Percentiles rank a stretch among this genome's conserved stretches.
These are phyloP conservation scores for Silybum marianum DNA, from an alignment of 129 eudicot species.

Conservation along the genomic window DNA sequence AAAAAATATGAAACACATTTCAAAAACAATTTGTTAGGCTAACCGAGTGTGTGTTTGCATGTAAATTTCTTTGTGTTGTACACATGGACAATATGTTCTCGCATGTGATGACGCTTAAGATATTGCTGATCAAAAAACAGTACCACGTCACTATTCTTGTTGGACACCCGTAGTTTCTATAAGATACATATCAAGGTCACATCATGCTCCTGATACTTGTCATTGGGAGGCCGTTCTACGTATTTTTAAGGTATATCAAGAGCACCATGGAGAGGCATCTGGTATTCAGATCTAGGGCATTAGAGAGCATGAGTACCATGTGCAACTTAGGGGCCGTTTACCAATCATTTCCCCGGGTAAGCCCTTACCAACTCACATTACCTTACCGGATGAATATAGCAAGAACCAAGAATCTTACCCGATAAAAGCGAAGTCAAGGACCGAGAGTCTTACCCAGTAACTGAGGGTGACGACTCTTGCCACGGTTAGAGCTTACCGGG, in stretches of 20 bases:
- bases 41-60: neutral
- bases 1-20: neutral
- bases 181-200: neutral
- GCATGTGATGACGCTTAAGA: neutral
- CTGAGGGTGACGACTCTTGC: too few relatives aligned
- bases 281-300: too few relatives aligned
- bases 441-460: too few relatives aligned
- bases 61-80: neutral
- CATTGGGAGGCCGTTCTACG: too few relatives aligned
- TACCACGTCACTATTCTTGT: neutral
- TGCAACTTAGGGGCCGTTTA: neutral
- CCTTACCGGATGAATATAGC: too few relatives aligned
- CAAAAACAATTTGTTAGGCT: neutral
- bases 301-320: neutral
- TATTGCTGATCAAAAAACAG: neutral
- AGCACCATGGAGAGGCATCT: too few relatives aligned
- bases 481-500: too few relatives aligned
- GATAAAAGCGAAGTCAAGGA: too few relatives aligned
- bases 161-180: neutral
- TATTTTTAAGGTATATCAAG: too few relatives aligned
- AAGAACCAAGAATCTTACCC: too few relatives aligned
- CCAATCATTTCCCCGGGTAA: too few relatives aligned
- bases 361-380: too few relatives aligned
- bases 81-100: neutral
- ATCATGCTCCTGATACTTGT: neutral